Percentiles rank a stretch among this genome's conserved stretches.
Evolutionary conservation across 371 early-diverging fungal species (phyloP).

Genomic region (Parasitella parasitica): DNA sequence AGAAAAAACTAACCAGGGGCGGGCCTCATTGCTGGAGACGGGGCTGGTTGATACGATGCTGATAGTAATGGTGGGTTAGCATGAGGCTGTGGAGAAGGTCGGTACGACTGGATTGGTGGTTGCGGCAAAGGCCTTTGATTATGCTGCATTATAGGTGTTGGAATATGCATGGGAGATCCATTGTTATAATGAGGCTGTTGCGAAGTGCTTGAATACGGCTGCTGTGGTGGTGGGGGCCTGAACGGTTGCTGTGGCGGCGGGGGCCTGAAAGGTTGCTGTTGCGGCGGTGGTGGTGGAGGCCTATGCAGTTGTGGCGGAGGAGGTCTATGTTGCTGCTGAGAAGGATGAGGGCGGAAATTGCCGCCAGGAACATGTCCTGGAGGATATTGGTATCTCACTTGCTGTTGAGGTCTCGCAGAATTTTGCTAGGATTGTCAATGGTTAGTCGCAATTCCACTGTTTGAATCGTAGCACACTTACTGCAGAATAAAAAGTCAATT

Average conservation of each 20-base stretch:
- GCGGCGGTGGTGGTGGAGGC: neutral
- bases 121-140: neutral
- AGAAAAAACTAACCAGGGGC: neutral
- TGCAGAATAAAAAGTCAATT: slow-evolving; percentile 38
- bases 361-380: slow-evolving; percentile 6
- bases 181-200: neutral
- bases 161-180: slow-evolving; percentile 2
- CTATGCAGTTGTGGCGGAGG: neutral
- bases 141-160: neutral
- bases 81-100: neutral
- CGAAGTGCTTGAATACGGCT: too few relatives aligned
- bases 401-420: slow-evolving; percentile 16
- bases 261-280: neutral
- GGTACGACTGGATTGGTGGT: neutral
- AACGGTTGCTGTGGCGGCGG: neutral
- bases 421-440: too few relatives aligned
- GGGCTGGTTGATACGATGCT: slow-evolving; percentile 18
- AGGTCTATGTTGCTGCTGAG: slow-evolving; percentile 4
- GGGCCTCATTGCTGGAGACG: slow-evolving; percentile 3
- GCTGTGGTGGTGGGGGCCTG: neutral
- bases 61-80: slow-evolving; percentile 20
- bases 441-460: neutral
- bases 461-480: slow-evolving; percentile 25
- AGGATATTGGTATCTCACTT: slow-evolving; percentile 20
- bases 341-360: neutral